Evolutionary conservation across 352 stramenopile species (phyloP).

Genomic region (Phytopythium montanum): DNA sequence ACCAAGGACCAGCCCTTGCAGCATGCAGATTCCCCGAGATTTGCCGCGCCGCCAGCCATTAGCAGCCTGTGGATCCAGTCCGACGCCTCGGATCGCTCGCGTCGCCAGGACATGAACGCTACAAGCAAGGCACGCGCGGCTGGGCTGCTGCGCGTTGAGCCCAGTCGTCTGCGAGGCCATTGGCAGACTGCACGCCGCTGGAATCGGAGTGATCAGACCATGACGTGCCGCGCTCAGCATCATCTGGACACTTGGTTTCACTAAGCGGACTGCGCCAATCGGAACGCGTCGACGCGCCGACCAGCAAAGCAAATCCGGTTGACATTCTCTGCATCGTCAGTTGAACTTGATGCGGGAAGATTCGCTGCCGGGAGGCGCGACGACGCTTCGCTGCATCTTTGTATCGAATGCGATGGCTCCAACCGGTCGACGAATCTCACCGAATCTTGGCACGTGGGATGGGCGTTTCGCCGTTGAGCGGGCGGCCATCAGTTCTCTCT

Average conservation of each 20-base stretch:
- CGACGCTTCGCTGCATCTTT: not conserved
- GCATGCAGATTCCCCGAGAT: not conserved
- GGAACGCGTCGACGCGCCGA: not conserved
- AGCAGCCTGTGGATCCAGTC: not conserved
- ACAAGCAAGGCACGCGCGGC: not conserved
- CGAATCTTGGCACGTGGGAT: slow-evolving; percentile 7
- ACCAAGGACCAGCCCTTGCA: not conserved
- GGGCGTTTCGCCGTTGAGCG: slow-evolving; percentile 3
- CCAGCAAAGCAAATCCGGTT: not conserved
- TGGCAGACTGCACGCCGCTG: not conserved
- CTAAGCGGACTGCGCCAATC: no score
- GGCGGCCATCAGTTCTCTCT: not conserved
- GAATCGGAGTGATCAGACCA: not conserved
- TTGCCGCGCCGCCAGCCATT: not conserved
- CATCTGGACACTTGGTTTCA: not conserved
- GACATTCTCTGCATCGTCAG: not conserved
- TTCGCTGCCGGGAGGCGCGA: not conserved
- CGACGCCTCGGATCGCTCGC: not conserved
- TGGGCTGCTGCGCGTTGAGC: not conserved
- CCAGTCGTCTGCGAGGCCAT: not conserved
- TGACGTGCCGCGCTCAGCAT: not conserved
- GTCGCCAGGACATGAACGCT: not conserved
- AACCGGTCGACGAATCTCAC: slow-evolving; percentile 10
- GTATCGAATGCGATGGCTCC: not conserved
- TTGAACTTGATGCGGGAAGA: not conserved